phyloP scores from a whole-genome alignment of 306 rosid genomes.

The Quercus rubra region DNA sequence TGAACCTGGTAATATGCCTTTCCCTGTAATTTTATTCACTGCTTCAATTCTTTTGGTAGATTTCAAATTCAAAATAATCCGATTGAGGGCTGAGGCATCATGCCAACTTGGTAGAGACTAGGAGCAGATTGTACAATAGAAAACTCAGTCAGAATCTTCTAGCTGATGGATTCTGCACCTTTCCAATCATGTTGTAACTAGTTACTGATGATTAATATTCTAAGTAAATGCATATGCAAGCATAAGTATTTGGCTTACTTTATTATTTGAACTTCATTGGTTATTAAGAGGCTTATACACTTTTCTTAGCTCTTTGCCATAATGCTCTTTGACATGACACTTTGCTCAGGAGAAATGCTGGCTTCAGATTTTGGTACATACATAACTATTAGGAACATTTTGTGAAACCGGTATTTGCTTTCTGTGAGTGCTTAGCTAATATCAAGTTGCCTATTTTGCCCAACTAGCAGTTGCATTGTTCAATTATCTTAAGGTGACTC shows the following conservation, averaged over 20 bases:
- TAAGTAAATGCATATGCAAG: background rate
- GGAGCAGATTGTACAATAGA: no score
- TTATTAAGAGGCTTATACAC: no score
- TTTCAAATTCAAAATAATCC: no score
- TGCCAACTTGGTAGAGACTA: no score
- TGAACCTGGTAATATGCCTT: constrained; percentile 63
- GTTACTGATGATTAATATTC: background rate
- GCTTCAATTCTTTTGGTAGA: background rate
- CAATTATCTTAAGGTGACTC: background rate
- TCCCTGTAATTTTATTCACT: background rate
- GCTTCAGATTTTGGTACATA: background rate
- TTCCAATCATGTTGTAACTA: background rate
- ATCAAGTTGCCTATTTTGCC: background rate
- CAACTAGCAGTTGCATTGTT: background rate
- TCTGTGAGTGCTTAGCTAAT: background rate
- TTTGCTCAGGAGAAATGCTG: background rate
- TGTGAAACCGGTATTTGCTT: background rate
- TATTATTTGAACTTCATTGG: background rate
- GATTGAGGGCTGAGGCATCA: no score
- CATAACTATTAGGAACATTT: background rate
- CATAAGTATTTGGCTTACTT: background rate
- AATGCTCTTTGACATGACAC: background rate
- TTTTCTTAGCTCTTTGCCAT: no score
- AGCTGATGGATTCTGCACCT: no score
- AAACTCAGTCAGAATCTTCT: no score